Base-by-base conservation (phyloP, 75 land plant species). In the Picea sitchensis region DNA sequence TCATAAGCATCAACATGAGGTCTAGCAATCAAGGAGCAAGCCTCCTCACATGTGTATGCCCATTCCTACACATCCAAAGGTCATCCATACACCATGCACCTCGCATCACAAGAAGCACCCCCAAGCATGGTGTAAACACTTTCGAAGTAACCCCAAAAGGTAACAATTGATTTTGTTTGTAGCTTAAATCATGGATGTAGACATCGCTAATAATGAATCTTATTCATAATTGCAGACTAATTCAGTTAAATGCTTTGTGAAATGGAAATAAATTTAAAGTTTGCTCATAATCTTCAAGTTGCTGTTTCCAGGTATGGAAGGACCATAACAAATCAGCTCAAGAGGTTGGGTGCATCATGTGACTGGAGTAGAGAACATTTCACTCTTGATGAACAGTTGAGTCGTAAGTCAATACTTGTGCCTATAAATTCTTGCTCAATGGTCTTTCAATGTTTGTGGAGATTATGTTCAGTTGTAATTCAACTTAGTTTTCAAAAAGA, bases 281-380 rank as follows among this genome's bases (percentile, higher is more conserved):
- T 51, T 75, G 8, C 1, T 75, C 7, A 75, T 30, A 75, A 58
- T 41, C 60, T 30, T 15, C 13, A 14, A 23, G 21, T 69, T 26
- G 56, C 56, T 51, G 56, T 51, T 61, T 79, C 61, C 56, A 95
- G 98, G 81, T 95, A 94, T 83, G 99, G 99, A 64, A 89, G 94
- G 59, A 84, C 95, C 47, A 97, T 97, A 26, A 91, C 94, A 59
- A 92, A 83, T 76, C 99, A 97, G 81, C 87, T 97, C 63, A 92
- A 86, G 89, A 95, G 95, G 80, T 82, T 97, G 67, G 99, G 99
- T 32, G 99, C 99, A 76, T 97, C 99, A 62, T 95, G 98, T 90
- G 99, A 97, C 83, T 97, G 99, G 99, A 87, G 78, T 38, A 81
- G 98, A 76, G 99, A 97, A 73, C 98, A 80, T 68, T 97, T 97